Conservation (phyloP, 805 yeast species). For the Torulaspora franciscae region DNA sequence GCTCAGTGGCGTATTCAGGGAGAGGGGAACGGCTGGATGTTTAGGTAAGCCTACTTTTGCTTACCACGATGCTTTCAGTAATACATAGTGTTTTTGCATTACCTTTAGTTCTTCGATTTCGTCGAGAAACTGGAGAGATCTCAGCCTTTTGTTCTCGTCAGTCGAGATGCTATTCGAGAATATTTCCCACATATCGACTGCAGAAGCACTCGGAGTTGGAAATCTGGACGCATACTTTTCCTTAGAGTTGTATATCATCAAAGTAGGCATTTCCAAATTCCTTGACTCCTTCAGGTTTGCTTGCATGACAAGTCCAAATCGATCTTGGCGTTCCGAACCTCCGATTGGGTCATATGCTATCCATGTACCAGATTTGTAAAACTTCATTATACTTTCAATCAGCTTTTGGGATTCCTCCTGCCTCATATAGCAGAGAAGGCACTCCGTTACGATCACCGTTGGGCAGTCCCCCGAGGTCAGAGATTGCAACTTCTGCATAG, state of each 20-base stretch:
- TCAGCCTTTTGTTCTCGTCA: conserved; percentile 40
- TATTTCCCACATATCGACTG: conserved; percentile 37
- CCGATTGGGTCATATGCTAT: conserved; percentile 59
- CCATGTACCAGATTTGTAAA: conserved; percentile 26
- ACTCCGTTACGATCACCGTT: conserved; percentile 52
- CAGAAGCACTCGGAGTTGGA: conserved; percentile 4
- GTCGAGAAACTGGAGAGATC: conserved; percentile 49
- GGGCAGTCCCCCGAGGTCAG: conserved; percentile 33
- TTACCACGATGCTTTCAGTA: conserved; percentile 32
- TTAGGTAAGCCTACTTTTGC: conserved; percentile 41
- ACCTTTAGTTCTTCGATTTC: conserved; percentile 54
- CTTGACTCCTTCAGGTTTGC: conserved; percentile 47
- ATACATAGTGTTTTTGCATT: conserved; percentile 50
- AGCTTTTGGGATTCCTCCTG: conserved; percentile 40
- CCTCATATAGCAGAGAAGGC: conserved; percentile 51
- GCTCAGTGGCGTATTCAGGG: conserved; percentile 71
- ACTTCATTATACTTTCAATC: conserved; percentile 33
- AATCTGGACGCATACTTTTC: conserved; percentile 28
- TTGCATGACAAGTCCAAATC: conserved; percentile 53
- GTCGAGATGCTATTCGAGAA: conserved; percentile 32
- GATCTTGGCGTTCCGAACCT: conserved; percentile 39
- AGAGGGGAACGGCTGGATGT: conserved; percentile 64
- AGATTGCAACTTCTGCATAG: conserved; percentile 27
- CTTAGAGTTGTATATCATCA: conserved; percentile 39
- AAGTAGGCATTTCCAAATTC: conserved; percentile 41